Evolutionary conservation across 495 filamentous ascomycete genomes (phyloP).

Genomic region (Tricharina praecox): DNA sequence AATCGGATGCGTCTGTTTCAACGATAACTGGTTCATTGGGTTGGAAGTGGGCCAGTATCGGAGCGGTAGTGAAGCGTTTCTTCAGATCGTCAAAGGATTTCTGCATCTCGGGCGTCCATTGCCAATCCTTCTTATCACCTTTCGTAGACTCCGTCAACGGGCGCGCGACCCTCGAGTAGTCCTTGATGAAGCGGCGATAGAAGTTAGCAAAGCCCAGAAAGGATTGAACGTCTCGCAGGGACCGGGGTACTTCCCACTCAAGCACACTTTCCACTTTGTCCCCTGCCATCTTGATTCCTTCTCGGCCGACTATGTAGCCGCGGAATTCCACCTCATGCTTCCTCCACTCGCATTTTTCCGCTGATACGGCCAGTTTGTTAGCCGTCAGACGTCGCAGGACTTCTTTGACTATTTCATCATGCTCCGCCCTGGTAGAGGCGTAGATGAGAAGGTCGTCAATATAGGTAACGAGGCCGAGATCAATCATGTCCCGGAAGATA

Average conservation of each 20-base stretch:
- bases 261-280: constrained; percentile 22
- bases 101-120: neutral
- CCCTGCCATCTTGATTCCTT: constrained; percentile 18
- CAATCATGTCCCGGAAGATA: constrained; percentile 2
- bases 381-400: constrained; percentile 9
- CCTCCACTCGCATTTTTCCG: constrained; percentile 10
- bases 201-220: constrained; percentile 20
- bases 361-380: neutral
- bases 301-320: constrained; percentile 1
- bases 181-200: constrained; percentile 7
- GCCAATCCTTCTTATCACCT: neutral
- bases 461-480: constrained; percentile 22
- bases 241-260: constrained; percentile 8
- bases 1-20: constrained; percentile 6
- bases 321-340: constrained; percentile 6
- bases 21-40: neutral
- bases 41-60: neutral
- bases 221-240: constrained; percentile 8
- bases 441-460: constrained; percentile 30
- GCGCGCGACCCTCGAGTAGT: neutral
- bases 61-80: neutral
- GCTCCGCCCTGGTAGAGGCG: constrained; percentile 11
- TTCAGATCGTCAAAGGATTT: neutral
- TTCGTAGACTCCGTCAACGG: neutral
- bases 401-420: constrained; percentile 11